Base-by-base conservation (phyloP, 225 moss, liverwort and hornwort species). In the Antitrichia curtipendula region DNA sequence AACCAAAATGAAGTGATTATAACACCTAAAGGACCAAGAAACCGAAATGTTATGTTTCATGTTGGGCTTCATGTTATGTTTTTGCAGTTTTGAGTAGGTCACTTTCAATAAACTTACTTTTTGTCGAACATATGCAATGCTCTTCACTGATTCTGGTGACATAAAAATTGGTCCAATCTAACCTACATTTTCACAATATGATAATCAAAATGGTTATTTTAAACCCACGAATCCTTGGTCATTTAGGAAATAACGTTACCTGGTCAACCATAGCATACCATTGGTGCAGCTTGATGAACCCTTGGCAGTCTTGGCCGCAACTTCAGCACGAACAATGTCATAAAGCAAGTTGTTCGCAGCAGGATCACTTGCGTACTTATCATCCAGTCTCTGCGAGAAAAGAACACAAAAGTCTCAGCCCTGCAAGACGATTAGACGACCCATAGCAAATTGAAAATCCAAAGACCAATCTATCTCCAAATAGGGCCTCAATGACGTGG, bases 191-290 rank as follows among this genome's bases (percentile, higher is more conserved):
- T 61, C 75, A 75, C 27, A 49, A 38, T 49, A 58, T 29, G 49
- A 75, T 85, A 38, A n/a, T 75, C 75, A 21, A 53, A 66, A 8
- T 27, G n/a, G 60, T 18, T 60, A 61, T 59, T n/a, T 61, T 20
- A 15, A 74, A 52, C 21, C 11, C 58, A 84, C 25, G 59, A 34
- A 47, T 73, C 43, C 84, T 62, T 52, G 31, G 22, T 85, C 50
- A 28, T 52, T 40, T 16, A 52, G 52, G 31, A n/a, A 49, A 62
- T 54, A 69, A 77, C 25, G 53, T 72, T 78, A 97, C 96, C 97
- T 95, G 69, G 99, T 99, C 90, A 99, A 89, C 99, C 97, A 99
- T 20, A 99, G 92, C 84, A 99, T 87, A 24, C 95, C 99, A 90
- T 99, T 97, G 66, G 92, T 96, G 90, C 99, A 97, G 89, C 99